Evolutionary conservation across 2,329 filamentous ascomycete species (phyloP).

Genomic region (Aureobasidium lini): DNA sequence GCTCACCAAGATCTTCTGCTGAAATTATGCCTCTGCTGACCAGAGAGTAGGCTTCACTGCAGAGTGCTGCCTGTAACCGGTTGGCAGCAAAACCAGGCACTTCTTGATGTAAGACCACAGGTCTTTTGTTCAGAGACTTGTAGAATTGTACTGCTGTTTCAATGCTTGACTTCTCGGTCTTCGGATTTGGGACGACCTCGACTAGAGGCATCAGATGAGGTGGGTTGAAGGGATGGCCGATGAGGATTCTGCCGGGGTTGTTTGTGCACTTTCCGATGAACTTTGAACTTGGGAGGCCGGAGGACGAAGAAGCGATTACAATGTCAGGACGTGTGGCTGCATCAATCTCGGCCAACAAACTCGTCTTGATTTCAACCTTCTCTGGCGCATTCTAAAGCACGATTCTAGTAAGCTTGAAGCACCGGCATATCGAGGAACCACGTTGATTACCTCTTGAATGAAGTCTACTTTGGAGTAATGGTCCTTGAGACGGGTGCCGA

Average conservation of each 20-base stretch:
- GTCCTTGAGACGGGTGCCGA: conserved; percentile 16
- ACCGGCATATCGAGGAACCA: background rate
- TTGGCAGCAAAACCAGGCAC: conserved; percentile 52
- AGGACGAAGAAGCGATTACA: conserved; percentile 52
- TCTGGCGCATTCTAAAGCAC: conserved; percentile 49
- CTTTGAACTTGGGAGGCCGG: conserved; percentile 48
- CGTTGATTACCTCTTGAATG: conserved; percentile 26
- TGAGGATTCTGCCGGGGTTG: conserved; percentile 40
- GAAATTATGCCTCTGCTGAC: conserved; percentile 47
- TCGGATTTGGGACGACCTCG: conserved; percentile 47
- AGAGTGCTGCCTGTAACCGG: conserved; percentile 48
- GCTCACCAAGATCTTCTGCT: conserved; percentile 38
- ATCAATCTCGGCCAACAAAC: conserved; percentile 46
- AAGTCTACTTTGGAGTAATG: conserved; percentile 24
- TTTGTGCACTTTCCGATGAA: conserved; percentile 37
- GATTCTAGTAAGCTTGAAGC: background rate
- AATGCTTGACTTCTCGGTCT: conserved; percentile 33
- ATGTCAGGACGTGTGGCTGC: conserved; percentile 35
- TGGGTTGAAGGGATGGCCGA: conserved; percentile 56
- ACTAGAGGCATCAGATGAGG: conserved; percentile 55
- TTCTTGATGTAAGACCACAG: conserved; percentile 46
- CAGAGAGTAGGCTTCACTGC: conserved; percentile 49
- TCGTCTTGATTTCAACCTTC: conserved; percentile 43
- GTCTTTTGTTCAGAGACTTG: conserved; percentile 33
- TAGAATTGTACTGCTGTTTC: conserved; percentile 41